These are phyloP conservation scores for Prunus persica DNA, from an alignment of 306 rosid genomes.

Conservation along the genomic window Prunus_persica_NCBIv2 NC_034011.1:6966001-6966500, in stretches of 20 bases:
- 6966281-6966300: slow-evolving; percentile 74
- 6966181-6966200: slow-evolving; percentile 64
- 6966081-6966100: background rate
- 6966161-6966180: slow-evolving; percentile 94
- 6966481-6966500: slow-evolving; percentile 86
- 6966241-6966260: slow-evolving; percentile 11
- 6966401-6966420: slow-evolving; percentile 9
- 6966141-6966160: slow-evolving; percentile 93
- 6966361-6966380: slow-evolving; percentile 96
- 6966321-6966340: slow-evolving; percentile 90
- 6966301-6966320: slow-evolving; percentile 95
- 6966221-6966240: slow-evolving; percentile 32
- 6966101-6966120: slow-evolving; percentile 36
- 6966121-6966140: slow-evolving; percentile 86
- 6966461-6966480: slow-evolving; percentile 13
- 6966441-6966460: background rate
- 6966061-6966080: slow-evolving; percentile 4
- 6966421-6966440: slow-evolving; percentile 7
- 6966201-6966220: slow-evolving; percentile 92
- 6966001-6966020: slow-evolving; percentile 95
- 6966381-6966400: slow-evolving; percentile 69
- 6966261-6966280: slow-evolving; percentile 17
- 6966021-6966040: slow-evolving; percentile 75
- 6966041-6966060: slow-evolving; percentile 3
- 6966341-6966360: slow-evolving; percentile 97